Evolutionary conservation across 2,329 filamentous ascomycete genomes (phyloP), one percentile per base, ranked within the genome.

Genomic region (Xylariaceae sp.): DNA sequence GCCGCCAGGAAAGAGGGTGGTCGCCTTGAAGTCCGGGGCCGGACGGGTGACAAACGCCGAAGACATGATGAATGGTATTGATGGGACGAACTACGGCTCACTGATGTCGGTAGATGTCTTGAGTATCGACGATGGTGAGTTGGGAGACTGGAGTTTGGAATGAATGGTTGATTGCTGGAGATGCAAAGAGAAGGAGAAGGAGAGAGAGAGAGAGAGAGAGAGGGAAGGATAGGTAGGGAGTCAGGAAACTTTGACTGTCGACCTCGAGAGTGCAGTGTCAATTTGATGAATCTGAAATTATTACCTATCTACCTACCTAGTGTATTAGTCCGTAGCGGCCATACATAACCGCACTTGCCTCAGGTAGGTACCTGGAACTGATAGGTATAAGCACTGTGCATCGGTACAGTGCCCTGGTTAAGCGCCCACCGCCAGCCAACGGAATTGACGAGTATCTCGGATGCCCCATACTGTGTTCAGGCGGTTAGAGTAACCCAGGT

Each of bases 11-110:
- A 79, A 75, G 65, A 79, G 71, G 62, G 76, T 76, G 56, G 72
- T 76, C 60, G 75, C 74, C 57, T 68, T 77, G 70, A 80, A 80
- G 60, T 58, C 71, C 39, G 77, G 77, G 37, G 77, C 77, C 54
- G 74, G 76, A 47, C 72, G 70, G 65, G 78, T 75, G 55, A 80
- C 74, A 59, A 76, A 76, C 43, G 74, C 74, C 50, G 71, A 62
- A 60, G 74, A 74, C 74, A 76, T 76, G 32, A 47, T 69, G 62
- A 41, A 50, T 47, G 42, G 32, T 29, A 31, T 37, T n/a, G 39
- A 42, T 50, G 30, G 12, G 7, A 40, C 31, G 27, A 47, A 43
- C 9, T 29, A 31, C 12, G 43, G 26, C 8, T 39, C 7, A 35
- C 12, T n/a, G 40, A 34, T 30, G 2, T 35, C 42, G 47, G 47